Evolutionary conservation across 306 rosid species (phyloP).

Genomic region (Vigna nakashimae): DNA sequence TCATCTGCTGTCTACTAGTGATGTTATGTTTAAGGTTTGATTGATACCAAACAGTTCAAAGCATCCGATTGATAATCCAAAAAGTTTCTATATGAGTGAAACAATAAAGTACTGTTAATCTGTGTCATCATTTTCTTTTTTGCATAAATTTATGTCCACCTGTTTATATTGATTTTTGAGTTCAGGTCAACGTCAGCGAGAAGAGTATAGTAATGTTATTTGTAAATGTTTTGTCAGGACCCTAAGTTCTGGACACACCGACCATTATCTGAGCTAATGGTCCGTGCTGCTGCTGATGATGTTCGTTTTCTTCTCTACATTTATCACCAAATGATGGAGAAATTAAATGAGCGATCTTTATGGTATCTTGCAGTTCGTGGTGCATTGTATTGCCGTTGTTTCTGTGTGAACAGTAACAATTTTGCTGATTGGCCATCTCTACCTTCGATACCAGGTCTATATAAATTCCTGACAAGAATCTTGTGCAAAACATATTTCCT

Average conservation of each 20-base stretch:
- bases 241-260: constrained; percentile 92
- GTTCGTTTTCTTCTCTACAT: constrained; percentile 95
- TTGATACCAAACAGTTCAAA: not conserved
- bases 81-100: constrained; percentile 26
- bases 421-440: constrained; percentile 88
- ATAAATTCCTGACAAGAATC: constrained; percentile 19
- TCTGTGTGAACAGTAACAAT: constrained; percentile 69
- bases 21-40: constrained; percentile 34
- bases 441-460: constrained; percentile 84
- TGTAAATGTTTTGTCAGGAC: constrained; percentile 63
- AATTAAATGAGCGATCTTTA: constrained; percentile 70
- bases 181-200: constrained; percentile 1
- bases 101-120: constrained; percentile 10
- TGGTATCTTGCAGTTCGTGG: constrained; percentile 97
- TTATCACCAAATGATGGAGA: constrained; percentile 88
- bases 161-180: constrained; percentile 36
- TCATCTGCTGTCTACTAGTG: not conserved
- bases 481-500: constrained; percentile 16
- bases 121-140: constrained; percentile 20
- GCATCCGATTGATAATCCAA: not conserved
- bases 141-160: constrained; percentile 15
- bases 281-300: constrained; percentile 96
- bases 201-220: constrained; percentile 29
- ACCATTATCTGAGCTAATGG: constrained; percentile 92
- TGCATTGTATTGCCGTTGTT: constrained; percentile 91